A percentile compares a stretch with the other conserved stretches of the same genome.
Conservation (phyloP, 2,329 filamentous ascomycete genomes). For the Graphiopsis chlorocephala region DNA sequence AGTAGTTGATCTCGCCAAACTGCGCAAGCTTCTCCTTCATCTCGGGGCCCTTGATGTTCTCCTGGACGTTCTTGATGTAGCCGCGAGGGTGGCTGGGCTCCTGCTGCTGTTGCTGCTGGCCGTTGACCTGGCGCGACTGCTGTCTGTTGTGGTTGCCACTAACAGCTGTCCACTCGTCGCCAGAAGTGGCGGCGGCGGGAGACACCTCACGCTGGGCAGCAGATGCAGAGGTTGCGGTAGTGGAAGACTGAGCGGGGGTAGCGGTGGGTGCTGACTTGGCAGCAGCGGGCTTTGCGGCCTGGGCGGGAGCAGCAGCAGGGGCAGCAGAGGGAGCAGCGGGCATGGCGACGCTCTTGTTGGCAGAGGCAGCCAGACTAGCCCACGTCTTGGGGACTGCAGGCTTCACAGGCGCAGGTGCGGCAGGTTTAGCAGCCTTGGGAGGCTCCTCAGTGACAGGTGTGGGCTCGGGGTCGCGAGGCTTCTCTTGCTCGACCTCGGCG, state of each 20-base stretch:
- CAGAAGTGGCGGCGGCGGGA: slow-evolving; percentile 44
- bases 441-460: slow-evolving; percentile 48
- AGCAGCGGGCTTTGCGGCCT: slow-evolving; percentile 27
- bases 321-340: slow-evolving; percentile 22
- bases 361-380: slow-evolving; percentile 66
- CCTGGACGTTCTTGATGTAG: slow-evolving; percentile 94
- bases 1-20: slow-evolving; percentile 64
- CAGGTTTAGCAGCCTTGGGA: slow-evolving; percentile 35
- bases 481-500: slow-evolving; percentile 40
- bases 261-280: slow-evolving; percentile 28
- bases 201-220: slow-evolving; percentile 34
- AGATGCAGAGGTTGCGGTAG: slow-evolving; percentile 30
- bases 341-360: slow-evolving; percentile 41
- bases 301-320: slow-evolving; percentile 23
- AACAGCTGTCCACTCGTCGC: slow-evolving; percentile 86
- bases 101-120: slow-evolving; percentile 57
- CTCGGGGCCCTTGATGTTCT: slow-evolving; percentile 74
- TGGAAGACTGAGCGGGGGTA: slow-evolving; percentile 25
- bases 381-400: slow-evolving; percentile 63
- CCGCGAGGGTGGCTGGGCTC: slow-evolving; percentile 75
- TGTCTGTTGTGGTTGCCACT: slow-evolving; percentile 75
- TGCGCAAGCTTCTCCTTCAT: slow-evolving; percentile 68
- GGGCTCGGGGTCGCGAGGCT: slow-evolving; percentile 63
- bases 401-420: slow-evolving; percentile 54
- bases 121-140: slow-evolving; percentile 60